Base-by-base conservation (phyloP, 164 flowering plant species). In the Tinospora cordifolia region DNA sequence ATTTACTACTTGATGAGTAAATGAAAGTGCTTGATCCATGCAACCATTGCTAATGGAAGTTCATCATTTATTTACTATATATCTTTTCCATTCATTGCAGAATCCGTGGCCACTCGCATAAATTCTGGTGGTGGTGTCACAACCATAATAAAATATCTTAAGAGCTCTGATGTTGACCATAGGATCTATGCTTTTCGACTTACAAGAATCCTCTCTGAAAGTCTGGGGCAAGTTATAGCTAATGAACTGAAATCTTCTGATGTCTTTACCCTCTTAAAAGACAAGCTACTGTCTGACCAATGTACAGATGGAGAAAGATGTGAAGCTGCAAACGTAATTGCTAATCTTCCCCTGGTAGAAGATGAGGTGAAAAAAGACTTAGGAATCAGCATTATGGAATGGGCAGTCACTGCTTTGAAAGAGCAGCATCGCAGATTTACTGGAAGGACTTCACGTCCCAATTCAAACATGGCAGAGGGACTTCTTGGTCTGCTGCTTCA, bases 401-500 rank as follows among this genome's bases (percentile, higher is more conserved):
- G 87, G 87, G 75, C 71, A 24, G 71, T 84, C 10, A 47, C 67
- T 27, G 63, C 79, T 68, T 81, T 87, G 30, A 81, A 78, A 68
- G 81, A 79, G 27, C 80, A 74, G n/a, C 26, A 41, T 1, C 65
- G 39, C 9, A 74, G 30, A 58, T 59, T 80, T 22, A 71, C 13
- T 41, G 75, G 69, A 24, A 81, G 84, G 71, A 62, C 67, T 8
- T 68, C 80, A 0, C 70, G 72, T 41, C 22, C 81, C 15, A 25
- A 79, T 15, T 68, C 81, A 67, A 75, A 57, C 76, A 77, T 81
- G 84, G 68, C 64, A 27, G 86, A 87, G 79, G 88, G 88, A 63
- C 84, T 87, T 75, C 84, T 85, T 21, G 85, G 91, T 63, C 73
- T 87, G 25, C 69, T 85, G 57, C 78, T 84, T 46, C 87, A 85